Percentiles rank a stretch among this genome's conserved stretches.
Evolutionary conservation across 2,329 filamentous ascomycete genomes (phyloP).

Genomic region (Phialemonium atrogriseum): DNA sequence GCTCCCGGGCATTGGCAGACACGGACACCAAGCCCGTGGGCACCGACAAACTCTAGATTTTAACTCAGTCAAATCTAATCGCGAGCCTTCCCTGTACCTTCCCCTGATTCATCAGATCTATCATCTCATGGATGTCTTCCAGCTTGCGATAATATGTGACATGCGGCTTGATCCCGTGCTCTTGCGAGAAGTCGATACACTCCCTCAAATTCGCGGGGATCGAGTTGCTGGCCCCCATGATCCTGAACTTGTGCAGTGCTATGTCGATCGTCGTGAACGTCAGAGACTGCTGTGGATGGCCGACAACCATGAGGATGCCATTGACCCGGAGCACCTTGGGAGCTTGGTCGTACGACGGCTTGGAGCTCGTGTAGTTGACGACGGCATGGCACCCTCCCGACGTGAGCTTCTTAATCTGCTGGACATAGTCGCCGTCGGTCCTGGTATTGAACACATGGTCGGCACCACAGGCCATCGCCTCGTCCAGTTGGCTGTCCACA

Average conservation of each 20-base stretch:
- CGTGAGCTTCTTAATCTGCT: slow-evolving; percentile 2
- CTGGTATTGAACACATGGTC: slow-evolving; percentile 12
- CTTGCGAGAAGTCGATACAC: slow-evolving; percentile 8
- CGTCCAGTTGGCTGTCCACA: slow-evolving; percentile 9
- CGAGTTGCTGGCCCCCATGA: slow-evolving; percentile 11
- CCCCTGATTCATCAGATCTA: slow-evolving; percentile 1
- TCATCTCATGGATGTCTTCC: slow-evolving; percentile 2
- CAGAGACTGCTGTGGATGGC: slow-evolving; percentile 6
- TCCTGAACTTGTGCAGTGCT: slow-evolving; percentile 7
- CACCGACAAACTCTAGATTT: no score
- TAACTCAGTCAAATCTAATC: slow-evolving; percentile 14
- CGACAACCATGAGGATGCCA: slow-evolving; percentile 7
- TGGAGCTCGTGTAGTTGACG: slow-evolving; percentile 5
- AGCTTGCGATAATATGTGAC: slow-evolving; percentile 1
- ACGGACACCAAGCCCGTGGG: no score
- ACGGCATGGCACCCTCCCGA: slow-evolving; percentile 5
- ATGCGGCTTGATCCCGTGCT: slow-evolving; percentile 10
- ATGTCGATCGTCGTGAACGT: slow-evolving; percentile 7
- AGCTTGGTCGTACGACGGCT: slow-evolving; percentile 5
- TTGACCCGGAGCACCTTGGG: slow-evolving; percentile 1
- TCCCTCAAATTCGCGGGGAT: slow-evolving; percentile 7
- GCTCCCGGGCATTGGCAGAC: no score
- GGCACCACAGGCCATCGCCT: slow-evolving; percentile 11
- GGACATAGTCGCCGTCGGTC: slow-evolving; percentile 9
- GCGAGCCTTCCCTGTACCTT: neutral